Evolutionary conservation across 768 basidiomycete species (phyloP).

Genomic region (Tubosaeta sp.): DNA sequence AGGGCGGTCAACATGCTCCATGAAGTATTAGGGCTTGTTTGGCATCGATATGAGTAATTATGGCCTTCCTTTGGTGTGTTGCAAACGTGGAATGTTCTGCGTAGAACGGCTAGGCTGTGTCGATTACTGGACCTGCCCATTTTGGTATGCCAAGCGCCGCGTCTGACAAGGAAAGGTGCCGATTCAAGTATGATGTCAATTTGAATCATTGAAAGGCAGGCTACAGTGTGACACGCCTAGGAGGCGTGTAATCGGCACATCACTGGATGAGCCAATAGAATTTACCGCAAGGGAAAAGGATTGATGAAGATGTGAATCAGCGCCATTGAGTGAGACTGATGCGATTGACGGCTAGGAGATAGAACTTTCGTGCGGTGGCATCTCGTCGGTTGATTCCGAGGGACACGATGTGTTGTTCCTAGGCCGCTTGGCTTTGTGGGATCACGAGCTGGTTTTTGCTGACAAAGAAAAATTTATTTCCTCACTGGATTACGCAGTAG

Average conservation of each 20-base stretch:
- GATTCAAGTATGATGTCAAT: not conserved
- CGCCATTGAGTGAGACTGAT: not conserved
- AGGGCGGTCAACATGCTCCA: not conserved
- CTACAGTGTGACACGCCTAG: not conserved
- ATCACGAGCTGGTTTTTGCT: not conserved
- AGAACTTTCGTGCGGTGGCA: not conserved
- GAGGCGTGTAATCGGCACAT: not conserved
- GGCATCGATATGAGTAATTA: not conserved
- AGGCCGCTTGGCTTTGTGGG: not conserved
- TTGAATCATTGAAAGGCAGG: not conserved
- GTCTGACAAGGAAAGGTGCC: not conserved
- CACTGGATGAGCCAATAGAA: not conserved
- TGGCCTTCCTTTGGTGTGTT: not conserved
- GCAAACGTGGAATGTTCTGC: constrained; percentile 23
- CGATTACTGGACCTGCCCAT: constrained; percentile 15
- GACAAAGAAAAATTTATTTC: not conserved
- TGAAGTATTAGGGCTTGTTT: not conserved
- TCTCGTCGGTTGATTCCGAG: not conserved
- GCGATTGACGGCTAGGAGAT: not conserved
- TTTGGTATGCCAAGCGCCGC: constrained; percentile 5
- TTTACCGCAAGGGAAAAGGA: not conserved
- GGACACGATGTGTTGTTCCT: not conserved
- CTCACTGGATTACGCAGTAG: not conserved
- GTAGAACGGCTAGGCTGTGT: constrained; percentile 20
- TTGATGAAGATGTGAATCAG: not conserved